phyloP scores from a whole-genome alignment of 768 basidiomycete species.

The Daedaleopsis sinensis region DNA sequence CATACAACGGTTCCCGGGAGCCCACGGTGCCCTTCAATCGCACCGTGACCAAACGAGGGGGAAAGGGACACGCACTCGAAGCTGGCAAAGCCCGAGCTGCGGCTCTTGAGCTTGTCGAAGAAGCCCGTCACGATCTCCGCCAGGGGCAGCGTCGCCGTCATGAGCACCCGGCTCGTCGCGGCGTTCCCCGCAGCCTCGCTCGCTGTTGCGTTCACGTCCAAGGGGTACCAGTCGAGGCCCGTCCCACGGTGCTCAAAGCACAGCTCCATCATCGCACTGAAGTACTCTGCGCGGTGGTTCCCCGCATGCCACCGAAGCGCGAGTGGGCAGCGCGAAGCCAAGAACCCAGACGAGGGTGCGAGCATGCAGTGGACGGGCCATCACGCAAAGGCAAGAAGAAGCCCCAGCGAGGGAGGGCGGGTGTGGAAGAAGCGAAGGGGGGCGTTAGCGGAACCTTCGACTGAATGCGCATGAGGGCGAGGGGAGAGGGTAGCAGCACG shows the following conservation, averaged over 20 bases:
- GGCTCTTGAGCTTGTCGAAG: slow-evolving; percentile 92
- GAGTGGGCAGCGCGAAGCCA: no score
- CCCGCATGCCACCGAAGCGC: neutral
- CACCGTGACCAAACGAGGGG: neutral
- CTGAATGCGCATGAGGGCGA: neutral
- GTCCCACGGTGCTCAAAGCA: slow-evolving; percentile 86
- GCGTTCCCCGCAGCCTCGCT: slow-evolving; percentile 34
- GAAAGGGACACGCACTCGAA: slow-evolving; percentile 68
- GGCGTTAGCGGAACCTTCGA: neutral
- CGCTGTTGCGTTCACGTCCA: slow-evolving; percentile 47
- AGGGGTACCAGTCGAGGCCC: slow-evolving; percentile 80
- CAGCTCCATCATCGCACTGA: slow-evolving; percentile 96
- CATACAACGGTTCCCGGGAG: neutral
- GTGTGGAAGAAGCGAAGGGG: neutral
- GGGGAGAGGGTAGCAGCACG: slow-evolving; percentile 19
- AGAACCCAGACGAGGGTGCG: neutral
- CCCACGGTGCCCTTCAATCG: no score
- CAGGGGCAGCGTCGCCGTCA: slow-evolving; percentile 85
- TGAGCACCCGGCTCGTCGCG: slow-evolving; percentile 67
- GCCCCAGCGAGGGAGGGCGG: neutral
- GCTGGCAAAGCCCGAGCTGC: slow-evolving; percentile 89
- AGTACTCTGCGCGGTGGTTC: slow-evolving; percentile 60
- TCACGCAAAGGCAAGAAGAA: neutral
- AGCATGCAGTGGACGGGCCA: neutral
- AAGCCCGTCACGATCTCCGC: slow-evolving; percentile 95